Base-by-base conservation (phyloP, 176 grass and related monocot genomes). In the Ampelocalamus luodianensis region DNA sequence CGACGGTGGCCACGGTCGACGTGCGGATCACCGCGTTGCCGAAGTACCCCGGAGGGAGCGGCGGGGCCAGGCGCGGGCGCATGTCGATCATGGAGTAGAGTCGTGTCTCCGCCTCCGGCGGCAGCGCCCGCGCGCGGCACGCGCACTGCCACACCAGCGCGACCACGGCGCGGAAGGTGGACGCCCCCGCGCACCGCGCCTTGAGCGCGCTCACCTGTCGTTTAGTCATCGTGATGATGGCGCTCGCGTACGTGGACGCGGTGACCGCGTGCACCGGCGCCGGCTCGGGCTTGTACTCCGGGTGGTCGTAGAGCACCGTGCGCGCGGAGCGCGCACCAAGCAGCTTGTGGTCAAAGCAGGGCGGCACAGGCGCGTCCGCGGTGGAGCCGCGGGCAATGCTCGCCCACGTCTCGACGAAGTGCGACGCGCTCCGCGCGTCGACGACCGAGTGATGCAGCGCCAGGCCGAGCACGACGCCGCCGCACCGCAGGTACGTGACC, bases 81-180 rank as follows among this genome's bases (percentile, higher is more conserved):
- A 90, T 94, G 82, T 97, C 92, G 40, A 92, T 40, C 85, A 91
- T 92, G 55, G 90, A 94, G 91, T 80, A 85, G 43, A 97, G 90
- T 66, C 83, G 65, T 13, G 90, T 90, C 68, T 87, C 79, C 6
- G 55, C 74, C 3, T 81, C 67, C 5, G 9, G 6, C 0, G 75
- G 82, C 3, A 97, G 90, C 3, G 29, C 55, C 5, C 92, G 82
- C 8, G 92, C 92, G 1, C 15, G 59, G 80, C 92, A 94, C 13
- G 53, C 87, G 63, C 89, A 94, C 79, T 87, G 92, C 92, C 94
- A 97, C 34, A 90, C 82, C 3, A 90, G 83, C 38, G 92, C 92
- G 7, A 83, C 79, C 82, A 90, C 88, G 8, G 92, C 90, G 49
- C 87, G 85, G 83, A 97, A 97, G 24, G 94, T 86, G 4, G 94